Percentiles rank a stretch among this genome's conserved stretches.
These are phyloP conservation scores for Spinacia oleracea DNA, from an alignment of 179 eudicot species.

Conservation along the genomic window DNA sequence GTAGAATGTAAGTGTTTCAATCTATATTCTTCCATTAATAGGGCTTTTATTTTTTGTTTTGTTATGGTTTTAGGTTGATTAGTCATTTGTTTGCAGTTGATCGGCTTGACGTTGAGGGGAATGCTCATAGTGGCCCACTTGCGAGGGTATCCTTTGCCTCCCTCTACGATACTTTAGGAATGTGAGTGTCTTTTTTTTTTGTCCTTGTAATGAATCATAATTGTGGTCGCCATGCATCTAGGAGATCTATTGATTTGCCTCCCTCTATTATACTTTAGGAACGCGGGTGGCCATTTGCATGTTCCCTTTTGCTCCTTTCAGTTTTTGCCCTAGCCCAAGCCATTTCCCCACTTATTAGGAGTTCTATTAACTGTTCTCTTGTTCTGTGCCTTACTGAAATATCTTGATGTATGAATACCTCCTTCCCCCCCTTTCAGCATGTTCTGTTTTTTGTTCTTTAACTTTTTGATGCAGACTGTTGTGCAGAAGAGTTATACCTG, in stretches of 20 bases:
- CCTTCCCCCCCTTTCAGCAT: background rate
- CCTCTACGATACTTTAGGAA: constrained; percentile 89
- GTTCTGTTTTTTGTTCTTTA: background rate
- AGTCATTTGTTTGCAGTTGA: constrained; percentile 67
- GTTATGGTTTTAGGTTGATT: constrained; percentile 19
- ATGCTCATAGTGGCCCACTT: constrained; percentile 63
- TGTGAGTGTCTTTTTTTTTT: constrained; percentile 47
- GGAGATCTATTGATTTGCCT: background rate
- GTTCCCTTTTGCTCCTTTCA: background rate
- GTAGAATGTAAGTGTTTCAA: constrained; percentile 61
- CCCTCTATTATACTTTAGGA: no score
- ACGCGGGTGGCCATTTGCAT: no score
- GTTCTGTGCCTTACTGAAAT: no score
- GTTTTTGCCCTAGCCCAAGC: background rate
- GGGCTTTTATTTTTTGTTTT: background rate
- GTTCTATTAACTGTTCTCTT: background rate
- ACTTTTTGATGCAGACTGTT: background rate
- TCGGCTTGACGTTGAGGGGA: constrained; percentile 69
- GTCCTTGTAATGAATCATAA: background rate
- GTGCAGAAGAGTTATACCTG: background rate
- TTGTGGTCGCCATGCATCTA: background rate
- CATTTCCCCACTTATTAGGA: background rate
- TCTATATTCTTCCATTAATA: constrained; percentile 13
- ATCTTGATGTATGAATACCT: no score
- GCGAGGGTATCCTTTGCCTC: constrained; percentile 88